Conservation (phyloP, 2,329 filamentous ascomycete species). For the Ascochyta clinopodiicola region DNA sequence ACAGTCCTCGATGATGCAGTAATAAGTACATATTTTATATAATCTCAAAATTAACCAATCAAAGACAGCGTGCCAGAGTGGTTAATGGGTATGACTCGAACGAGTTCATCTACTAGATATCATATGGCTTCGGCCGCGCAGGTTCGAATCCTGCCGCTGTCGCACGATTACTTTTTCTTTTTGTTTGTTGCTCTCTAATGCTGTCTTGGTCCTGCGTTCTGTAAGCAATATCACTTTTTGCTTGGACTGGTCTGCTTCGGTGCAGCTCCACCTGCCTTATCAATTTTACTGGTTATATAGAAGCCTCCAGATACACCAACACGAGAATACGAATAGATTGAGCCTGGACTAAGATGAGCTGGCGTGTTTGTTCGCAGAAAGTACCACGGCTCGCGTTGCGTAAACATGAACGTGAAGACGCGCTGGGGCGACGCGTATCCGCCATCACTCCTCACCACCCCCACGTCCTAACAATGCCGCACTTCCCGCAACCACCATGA, state of each 20-base stretch:
- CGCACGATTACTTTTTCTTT: constrained; percentile 9
- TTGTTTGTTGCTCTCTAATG: not conserved
- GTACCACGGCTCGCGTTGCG: not conserved
- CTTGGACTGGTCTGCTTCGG: too few relatives aligned
- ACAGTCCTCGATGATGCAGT: not conserved
- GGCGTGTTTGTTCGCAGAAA: not conserved
- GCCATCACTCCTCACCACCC: not conserved
- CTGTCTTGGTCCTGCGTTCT: too few relatives aligned
- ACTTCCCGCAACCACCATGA: constrained; percentile 1
- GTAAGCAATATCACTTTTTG: too few relatives aligned
- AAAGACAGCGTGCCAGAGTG: constrained; percentile 20
- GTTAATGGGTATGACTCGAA: constrained; percentile 39
- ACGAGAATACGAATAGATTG: too few relatives aligned
- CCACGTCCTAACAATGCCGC: not conserved
- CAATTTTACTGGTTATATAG: too few relatives aligned
- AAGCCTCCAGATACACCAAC: too few relatives aligned
- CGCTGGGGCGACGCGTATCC: constrained; percentile 9
- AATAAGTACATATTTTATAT: not conserved
- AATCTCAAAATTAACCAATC: not conserved
- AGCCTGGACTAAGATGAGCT: too few relatives aligned
- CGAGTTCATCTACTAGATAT: constrained; percentile 26
- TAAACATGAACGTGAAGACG: constrained; percentile 17
- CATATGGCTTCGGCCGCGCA: constrained; percentile 38
- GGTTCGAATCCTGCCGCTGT: constrained; percentile 29
- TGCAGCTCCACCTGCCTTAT: too few relatives aligned